phyloP scores from a whole-genome alignment of 331 rosid species.

The Malus hybrid region DNA sequence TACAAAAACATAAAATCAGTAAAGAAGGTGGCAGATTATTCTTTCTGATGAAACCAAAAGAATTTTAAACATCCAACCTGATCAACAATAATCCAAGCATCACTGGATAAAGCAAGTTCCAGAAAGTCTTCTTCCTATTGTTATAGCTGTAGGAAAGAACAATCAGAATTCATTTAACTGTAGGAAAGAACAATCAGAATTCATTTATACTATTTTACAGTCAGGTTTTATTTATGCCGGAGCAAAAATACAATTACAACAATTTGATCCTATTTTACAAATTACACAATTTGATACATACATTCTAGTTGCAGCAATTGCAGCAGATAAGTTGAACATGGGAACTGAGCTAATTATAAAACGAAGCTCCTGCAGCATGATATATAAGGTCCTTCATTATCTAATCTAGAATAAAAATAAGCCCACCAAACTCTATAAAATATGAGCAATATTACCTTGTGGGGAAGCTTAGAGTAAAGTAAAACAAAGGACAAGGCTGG shows the following conservation, averaged over 20 bases:
- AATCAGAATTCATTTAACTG: not conserved
- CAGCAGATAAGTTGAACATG: slow-evolving; percentile 87
- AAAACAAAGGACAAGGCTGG: slow-evolving; percentile 73
- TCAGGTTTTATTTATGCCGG: not conserved
- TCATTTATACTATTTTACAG: not conserved
- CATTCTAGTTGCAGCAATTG: slow-evolving; percentile 83
- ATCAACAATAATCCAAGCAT: slow-evolving; percentile 58
- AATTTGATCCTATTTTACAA: not conserved
- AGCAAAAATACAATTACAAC: not conserved
- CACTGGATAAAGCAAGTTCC: slow-evolving; percentile 14
- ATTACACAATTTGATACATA: no score
- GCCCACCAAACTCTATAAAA: not conserved
- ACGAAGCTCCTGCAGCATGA: slow-evolving; percentile 82
- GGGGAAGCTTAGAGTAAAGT: slow-evolving; percentile 92
- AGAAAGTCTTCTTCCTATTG: slow-evolving; percentile 60
- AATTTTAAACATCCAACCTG: slow-evolving; percentile 48
- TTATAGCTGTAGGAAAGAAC: slow-evolving; percentile 65
- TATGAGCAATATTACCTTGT: slow-evolving; percentile 53
- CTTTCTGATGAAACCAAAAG: slow-evolving; percentile 11
- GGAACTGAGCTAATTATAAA: slow-evolving; percentile 81
- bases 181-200: slow-evolving; percentile 11
- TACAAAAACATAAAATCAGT: slow-evolving; percentile 42
- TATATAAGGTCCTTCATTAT: not conserved
- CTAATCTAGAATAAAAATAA: slow-evolving; percentile 1
- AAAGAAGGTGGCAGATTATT: slow-evolving; percentile 1